Conservation (phyloP, 164 flowering plant genomes). For the Magnolia changhungtana region DNA sequence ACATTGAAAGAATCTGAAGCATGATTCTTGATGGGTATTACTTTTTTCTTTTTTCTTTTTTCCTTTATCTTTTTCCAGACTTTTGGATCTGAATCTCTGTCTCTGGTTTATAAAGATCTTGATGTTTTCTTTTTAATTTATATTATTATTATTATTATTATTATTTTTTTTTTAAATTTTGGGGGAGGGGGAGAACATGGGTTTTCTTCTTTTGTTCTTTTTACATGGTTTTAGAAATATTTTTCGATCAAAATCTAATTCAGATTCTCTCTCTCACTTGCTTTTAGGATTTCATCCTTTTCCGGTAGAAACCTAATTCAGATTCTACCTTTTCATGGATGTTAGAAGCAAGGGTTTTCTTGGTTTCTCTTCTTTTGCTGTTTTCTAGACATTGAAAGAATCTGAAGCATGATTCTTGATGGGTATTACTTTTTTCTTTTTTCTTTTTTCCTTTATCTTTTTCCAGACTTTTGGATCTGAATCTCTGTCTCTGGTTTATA, state of each 20-base stretch:
- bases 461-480: background rate
- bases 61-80: background rate
- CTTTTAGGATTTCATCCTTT: background rate
- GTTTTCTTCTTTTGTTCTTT: background rate
- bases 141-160: too few species aligned
- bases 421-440: background rate
- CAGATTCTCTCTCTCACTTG: background rate
- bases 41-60: background rate
- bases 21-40: background rate
- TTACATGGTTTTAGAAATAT: background rate
- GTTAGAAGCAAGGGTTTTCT: background rate
- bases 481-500: background rate
- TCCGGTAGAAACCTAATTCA: background rate
- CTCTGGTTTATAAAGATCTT: too few species aligned
- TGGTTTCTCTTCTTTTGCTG: background rate
- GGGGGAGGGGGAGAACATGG: background rate
- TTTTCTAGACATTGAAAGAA: background rate
- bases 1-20: background rate
- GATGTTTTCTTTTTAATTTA: too few species aligned
- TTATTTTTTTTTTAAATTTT: background rate
- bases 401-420: background rate
- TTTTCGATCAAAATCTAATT: background rate
- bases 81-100: background rate
- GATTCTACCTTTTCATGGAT: background rate
- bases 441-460: background rate